phyloP scores from a whole-genome alignment of 352 stramenopile species.

The Phytophthora sojae region DNA sequence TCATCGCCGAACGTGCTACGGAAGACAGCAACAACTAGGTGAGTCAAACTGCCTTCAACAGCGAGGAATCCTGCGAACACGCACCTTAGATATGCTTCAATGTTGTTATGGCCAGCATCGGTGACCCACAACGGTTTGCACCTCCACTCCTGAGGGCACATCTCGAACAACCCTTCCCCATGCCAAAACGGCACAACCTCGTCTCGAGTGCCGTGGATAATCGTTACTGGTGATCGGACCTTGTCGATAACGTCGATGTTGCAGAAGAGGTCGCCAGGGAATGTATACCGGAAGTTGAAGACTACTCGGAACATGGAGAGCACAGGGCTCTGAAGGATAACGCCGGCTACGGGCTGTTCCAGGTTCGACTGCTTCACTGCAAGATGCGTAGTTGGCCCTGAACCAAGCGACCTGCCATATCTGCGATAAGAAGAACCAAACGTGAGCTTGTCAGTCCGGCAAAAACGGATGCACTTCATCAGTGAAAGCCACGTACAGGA shows the following conservation, averaged over 20 bases:
- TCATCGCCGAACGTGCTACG: slow-evolving; percentile 69
- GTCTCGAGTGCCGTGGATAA: slow-evolving; percentile 98
- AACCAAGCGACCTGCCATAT: slow-evolving; percentile 92
- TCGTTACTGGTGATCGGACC: slow-evolving; percentile 95
- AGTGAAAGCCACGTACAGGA: slow-evolving; percentile 87
- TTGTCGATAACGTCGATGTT: slow-evolving; percentile 96
- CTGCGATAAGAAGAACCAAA: slow-evolving; percentile 35
- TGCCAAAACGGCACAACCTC: slow-evolving; percentile 99
- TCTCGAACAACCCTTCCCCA: slow-evolving; percentile 94
- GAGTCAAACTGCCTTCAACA: background rate
- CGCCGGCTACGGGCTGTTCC: slow-evolving; percentile 92
- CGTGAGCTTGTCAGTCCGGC: slow-evolving; percentile 4
- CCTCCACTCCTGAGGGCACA: slow-evolving; percentile 92
- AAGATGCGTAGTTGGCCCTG: slow-evolving; percentile 96
- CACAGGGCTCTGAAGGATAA: slow-evolving; percentile 97
- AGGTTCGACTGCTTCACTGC: slow-evolving; percentile 92
- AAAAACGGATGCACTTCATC: background rate
- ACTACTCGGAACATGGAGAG: slow-evolving; percentile 97
- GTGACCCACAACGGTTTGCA: slow-evolving; percentile 98
- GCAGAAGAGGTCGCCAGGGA: slow-evolving; percentile 97
- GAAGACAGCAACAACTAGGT: slow-evolving; percentile 15
- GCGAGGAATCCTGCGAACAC: background rate
- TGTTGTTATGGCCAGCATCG: slow-evolving; percentile 98
- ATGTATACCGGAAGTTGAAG: slow-evolving; percentile 99
- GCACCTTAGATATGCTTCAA: slow-evolving; percentile 95